A percentile compares a stretch with the other conserved stretches of the same genome.
These are phyloP conservation scores for Rauvolfia tetraphylla DNA, from an alignment of 257 asterid genomes.

Conservation along the genomic window DNA sequence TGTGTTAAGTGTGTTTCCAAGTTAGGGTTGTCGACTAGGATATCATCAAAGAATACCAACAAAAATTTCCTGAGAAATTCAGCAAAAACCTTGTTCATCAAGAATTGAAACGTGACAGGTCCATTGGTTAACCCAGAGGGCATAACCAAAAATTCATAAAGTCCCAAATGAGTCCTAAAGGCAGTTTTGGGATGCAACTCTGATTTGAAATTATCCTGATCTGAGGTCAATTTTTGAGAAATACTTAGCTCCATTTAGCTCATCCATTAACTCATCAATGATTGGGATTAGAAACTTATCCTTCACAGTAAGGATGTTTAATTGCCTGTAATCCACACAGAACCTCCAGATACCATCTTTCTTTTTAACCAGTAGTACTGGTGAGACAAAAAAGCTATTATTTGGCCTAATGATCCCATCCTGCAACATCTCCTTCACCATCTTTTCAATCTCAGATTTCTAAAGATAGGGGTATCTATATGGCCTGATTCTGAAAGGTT, in stretches of 20 bases:
- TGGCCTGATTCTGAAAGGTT: no score
- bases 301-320: not conserved
- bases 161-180: not conserved
- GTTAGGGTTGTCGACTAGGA: not conserved
- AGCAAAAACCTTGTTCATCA: no score
- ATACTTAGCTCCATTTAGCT: not conserved
- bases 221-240: not conserved
- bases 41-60: not conserved
- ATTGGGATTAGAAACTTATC: not conserved
- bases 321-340: not conserved
- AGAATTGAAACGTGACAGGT: no score
- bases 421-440: no score
- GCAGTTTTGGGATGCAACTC: not conserved
- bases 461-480: no score
- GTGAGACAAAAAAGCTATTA: not conserved
- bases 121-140: no score
- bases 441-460: no score
- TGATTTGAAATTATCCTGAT: not conserved
- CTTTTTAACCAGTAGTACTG: not conserved
- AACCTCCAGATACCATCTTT: not conserved
- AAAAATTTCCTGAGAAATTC: not conserved
- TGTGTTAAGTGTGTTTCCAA: no score
- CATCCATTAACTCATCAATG: not conserved
- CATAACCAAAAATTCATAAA: not conserved
- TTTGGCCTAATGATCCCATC: not conserved